Evolutionary conservation across 345 rosid species (phyloP), one percentile per base, ranked within the genome.

Genomic region (Citrus glauca): DNA sequence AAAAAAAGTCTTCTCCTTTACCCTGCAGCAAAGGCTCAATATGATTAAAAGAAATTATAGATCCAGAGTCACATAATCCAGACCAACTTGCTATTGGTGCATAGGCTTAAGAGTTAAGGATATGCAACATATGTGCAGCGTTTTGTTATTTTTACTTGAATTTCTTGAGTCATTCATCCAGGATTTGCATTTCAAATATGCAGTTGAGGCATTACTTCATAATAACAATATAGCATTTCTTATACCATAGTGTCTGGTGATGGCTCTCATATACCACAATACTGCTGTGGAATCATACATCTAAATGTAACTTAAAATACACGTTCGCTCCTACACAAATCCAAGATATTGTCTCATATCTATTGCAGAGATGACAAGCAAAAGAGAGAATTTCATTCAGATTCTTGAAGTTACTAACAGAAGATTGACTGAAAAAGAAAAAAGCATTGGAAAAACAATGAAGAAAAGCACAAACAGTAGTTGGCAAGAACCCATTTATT

Each of bases 1-100:
- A 28, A 28, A 33, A n/a, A 40, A 9, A 5, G 28, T 40, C 22
- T 35, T 28, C 66, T 27, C 7, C 30, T 27, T 45, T 14, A 3
- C 19, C 20, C n/a, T 69, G 61, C 40, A 59, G 61, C 66, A 68
- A 32, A 57, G 24, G 25, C 6, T 24, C 53, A 67, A 66, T n/a
- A 35, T 28, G 38, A 74, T 76, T 65, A 69, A 57, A 35, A 59
- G 73, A 59, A 74, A 70, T 27, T 72, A 53, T 20, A 67, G 55
- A 24, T 57, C 57, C 17, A 61, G 59, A 61, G 50, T 8, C 38
- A 69, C 69, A 38, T 59, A 48, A 33, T 64, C 40, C 69, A 68
- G 66, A 20, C 27, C 28, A 35, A 64, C 30, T 60, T 79, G 27
- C 25, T 53, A 37, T 7, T 19, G 37, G 1, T 25, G 14, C 25